Percentiles rank a stretch among this genome's conserved stretches.
Evolutionary conservation across 73 alveolate species (phyloP).

Genomic region (Paramecium sonneborni): DNA sequence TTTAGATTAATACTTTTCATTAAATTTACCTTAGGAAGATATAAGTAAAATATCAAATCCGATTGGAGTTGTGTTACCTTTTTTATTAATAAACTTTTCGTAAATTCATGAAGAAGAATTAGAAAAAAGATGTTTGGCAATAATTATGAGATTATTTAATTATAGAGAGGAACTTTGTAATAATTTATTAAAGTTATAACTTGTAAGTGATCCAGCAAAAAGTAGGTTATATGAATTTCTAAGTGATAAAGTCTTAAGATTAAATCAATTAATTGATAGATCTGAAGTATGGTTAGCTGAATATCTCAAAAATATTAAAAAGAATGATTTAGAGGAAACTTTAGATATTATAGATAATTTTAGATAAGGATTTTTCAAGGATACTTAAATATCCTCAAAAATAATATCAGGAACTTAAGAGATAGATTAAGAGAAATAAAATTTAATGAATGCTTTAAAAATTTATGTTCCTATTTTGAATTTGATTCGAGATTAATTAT

Average conservation of each 20-base stretch:
- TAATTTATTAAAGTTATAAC: slow-evolving; percentile 41
- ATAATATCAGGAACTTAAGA: background rate
- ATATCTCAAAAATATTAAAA: background rate
- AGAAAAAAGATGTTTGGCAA: slow-evolving; percentile 49
- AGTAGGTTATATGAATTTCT: slow-evolving; percentile 22
- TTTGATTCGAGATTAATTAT: slow-evolving; percentile 42
- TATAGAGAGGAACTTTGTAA: slow-evolving; percentile 54
- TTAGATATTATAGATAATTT: slow-evolving; percentile 58
- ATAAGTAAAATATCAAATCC: slow-evolving; percentile 35
- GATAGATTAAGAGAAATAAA: slow-evolving; percentile 50
- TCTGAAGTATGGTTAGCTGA: slow-evolving; percentile 67
- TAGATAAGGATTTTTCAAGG: slow-evolving; percentile 50
- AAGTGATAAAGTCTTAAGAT: background rate
- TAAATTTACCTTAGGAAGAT: slow-evolving; percentile 30
- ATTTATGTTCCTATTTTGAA: slow-evolving; percentile 31
- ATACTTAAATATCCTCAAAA: slow-evolving; percentile 8
- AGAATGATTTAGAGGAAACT: slow-evolving; percentile 44
- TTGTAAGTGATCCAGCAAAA: slow-evolving; percentile 42
- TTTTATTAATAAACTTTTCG: slow-evolving; percentile 34
- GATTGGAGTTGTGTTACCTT: slow-evolving; percentile 39
- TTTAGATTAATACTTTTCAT: slow-evolving; percentile 43
- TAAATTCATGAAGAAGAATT: slow-evolving; percentile 52
- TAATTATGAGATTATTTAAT: slow-evolving; percentile 59
- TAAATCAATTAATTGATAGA: slow-evolving; percentile 40
- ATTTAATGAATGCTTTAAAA: slow-evolving; percentile 50